Conservation (phyloP, 768 basidiomycete species). For the Tubosaeta sp. region DNA sequence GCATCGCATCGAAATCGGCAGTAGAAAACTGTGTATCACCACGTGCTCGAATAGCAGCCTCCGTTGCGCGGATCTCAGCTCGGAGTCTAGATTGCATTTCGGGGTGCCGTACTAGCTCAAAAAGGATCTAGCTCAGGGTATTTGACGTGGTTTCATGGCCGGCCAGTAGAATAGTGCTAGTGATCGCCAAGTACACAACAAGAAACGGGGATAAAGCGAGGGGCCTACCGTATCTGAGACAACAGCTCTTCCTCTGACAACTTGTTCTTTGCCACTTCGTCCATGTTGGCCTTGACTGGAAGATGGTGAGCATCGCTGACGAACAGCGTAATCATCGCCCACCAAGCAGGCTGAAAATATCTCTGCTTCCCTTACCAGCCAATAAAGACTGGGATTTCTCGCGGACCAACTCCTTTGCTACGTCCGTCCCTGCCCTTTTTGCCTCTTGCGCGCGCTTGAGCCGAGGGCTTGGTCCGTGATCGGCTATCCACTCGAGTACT, state of each 20-base stretch:
- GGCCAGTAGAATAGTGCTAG: constrained; percentile 46
- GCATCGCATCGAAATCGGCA: constrained; percentile 51
- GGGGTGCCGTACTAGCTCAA: constrained; percentile 57
- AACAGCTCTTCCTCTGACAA: constrained; percentile 14
- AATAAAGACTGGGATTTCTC: constrained; percentile 14
- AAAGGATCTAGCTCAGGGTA: constrained; percentile 29
- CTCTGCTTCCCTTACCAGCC: constrained; percentile 12
- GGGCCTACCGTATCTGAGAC: constrained; percentile 15
- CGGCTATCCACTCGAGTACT: constrained; percentile 32
- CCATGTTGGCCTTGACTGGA: constrained; percentile 30
- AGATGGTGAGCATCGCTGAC: background rate
- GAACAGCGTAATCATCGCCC: background rate
- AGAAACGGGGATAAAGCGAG: background rate
- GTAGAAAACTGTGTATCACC: constrained; percentile 1
- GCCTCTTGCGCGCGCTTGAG: constrained; percentile 14
- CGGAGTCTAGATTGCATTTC: constrained; percentile 59
- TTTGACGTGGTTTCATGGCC: constrained; percentile 53
- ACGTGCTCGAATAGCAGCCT: background rate
- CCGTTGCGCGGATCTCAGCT: constrained; percentile 14
- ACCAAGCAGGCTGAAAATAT: constrained; percentile 38
- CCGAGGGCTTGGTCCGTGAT: constrained; percentile 21
- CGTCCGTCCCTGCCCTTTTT: background rate
- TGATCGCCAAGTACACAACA: too few relatives aligned
- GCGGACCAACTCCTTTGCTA: constrained; percentile 15
- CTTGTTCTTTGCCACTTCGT: constrained; percentile 18